phyloP scores from a whole-genome alignment of 164 flowering plant species.

The Litsea cubeba region DNA sequence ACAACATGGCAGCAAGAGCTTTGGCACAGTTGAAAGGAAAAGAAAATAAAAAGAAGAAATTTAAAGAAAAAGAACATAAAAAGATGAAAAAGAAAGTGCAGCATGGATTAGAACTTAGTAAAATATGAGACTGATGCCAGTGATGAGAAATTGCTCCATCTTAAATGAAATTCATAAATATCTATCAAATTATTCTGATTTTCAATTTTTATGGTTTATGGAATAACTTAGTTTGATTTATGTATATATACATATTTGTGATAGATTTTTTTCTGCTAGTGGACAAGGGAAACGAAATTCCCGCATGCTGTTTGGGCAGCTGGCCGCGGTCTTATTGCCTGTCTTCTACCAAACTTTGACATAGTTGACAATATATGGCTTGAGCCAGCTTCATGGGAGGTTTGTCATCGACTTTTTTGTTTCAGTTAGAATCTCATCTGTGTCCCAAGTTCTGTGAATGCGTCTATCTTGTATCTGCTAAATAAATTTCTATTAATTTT shows the following conservation, averaged over 20 bases:
- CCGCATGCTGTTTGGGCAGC: conserved; percentile 99
- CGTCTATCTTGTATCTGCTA: background rate
- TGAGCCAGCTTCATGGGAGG: conserved; percentile 95
- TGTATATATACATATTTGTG: background rate
- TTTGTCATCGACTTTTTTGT: conserved; percentile 16
- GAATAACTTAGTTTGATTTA: background rate
- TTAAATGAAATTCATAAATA: no score
- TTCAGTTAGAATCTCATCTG: no score
- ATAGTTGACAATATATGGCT: conserved; percentile 86
- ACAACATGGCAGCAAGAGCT: no score
- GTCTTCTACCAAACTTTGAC: conserved; percentile 87
- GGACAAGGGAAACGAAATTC: conserved; percentile 81
- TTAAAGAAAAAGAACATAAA: no score
- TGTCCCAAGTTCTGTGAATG: no score
- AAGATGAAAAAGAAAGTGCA: no score
- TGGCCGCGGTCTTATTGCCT: conserved; percentile 89
- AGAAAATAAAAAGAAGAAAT: no score
- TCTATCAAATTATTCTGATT: no score
- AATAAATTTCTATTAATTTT: no score
- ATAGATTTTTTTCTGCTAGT: conserved; percentile 33
- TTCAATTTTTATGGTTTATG: background rate
- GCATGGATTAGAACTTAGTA: no score
- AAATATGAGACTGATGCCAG: background rate
- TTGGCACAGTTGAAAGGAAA: no score
- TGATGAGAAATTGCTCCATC: background rate